Percentiles rank a stretch among this genome's conserved stretches.
These are phyloP conservation scores for Podospora bellae-mahoneyi DNA, from an alignment of 495 filamentous ascomycete species.

Conservation along the genomic window DNA sequence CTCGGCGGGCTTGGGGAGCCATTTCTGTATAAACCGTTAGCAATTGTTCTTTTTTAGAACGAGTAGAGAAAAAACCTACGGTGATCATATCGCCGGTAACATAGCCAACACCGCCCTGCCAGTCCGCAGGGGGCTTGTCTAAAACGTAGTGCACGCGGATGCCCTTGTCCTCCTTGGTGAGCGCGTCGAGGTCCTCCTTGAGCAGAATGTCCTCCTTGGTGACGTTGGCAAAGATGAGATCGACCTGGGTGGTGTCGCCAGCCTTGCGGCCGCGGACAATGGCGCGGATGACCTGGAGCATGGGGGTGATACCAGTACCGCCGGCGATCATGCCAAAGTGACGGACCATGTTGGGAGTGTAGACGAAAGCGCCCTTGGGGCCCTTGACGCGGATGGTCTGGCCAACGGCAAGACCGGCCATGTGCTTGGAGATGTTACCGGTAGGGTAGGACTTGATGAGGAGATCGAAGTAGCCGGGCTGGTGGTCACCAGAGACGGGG, in stretches of 20 bases:
- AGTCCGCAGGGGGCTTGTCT: slow-evolving; percentile 89
- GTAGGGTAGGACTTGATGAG: slow-evolving; percentile 96
- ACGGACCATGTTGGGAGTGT: slow-evolving; percentile 89
- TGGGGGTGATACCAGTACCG: slow-evolving; percentile 96
- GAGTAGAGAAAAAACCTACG: slow-evolving; percentile 47
- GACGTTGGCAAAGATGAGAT: slow-evolving; percentile 95
- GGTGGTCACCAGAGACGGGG: slow-evolving; percentile 87
- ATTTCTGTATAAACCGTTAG: slow-evolving; percentile 48
- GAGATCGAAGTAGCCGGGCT: slow-evolving; percentile 92
- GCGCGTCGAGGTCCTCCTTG: slow-evolving; percentile 79
- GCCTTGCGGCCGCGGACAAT: slow-evolving; percentile 78
- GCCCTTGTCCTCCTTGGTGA: slow-evolving; percentile 68
- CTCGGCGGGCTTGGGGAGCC: slow-evolving; percentile 72
- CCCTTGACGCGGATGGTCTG: slow-evolving; percentile 85
- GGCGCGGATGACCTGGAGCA: slow-evolving; percentile 91
- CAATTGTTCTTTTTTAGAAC: slow-evolving; percentile 12
- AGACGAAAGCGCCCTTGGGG: slow-evolving; percentile 96
- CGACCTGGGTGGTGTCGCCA: slow-evolving; percentile 81
- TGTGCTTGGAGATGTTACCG: slow-evolving; percentile 91
- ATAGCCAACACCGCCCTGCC: slow-evolving; percentile 88
- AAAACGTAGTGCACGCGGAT: slow-evolving; percentile 92
- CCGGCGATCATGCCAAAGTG: slow-evolving; percentile 97
- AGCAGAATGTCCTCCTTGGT: slow-evolving; percentile 88
- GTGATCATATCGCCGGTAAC: slow-evolving; percentile 95
- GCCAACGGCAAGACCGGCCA: slow-evolving; percentile 76